Conservation (phyloP, 1,284 basidiomycete species). For the Meira miltonrushii region DNA sequence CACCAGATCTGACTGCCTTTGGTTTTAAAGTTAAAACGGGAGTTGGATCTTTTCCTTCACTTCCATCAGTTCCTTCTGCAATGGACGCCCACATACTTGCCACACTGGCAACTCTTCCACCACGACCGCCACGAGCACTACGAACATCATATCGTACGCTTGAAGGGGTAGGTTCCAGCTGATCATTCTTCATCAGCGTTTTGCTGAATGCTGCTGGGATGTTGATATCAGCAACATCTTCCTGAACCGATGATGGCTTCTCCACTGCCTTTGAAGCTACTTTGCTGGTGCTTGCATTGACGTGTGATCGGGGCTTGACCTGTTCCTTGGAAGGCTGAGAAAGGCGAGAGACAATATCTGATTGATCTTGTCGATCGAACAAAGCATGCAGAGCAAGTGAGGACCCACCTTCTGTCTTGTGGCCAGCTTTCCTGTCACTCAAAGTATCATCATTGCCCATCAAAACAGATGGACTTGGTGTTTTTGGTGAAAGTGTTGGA, state of each 20-base stretch:
- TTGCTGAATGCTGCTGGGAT: neutral
- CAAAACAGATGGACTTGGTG: slow-evolving; percentile 26
- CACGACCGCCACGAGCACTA: slow-evolving; percentile 70
- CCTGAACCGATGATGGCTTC: neutral
- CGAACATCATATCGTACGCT: slow-evolving; percentile 4
- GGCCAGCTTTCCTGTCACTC: neutral
- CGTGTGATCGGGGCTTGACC: too few relatives aligned
- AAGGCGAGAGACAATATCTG: neutral
- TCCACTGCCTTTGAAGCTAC: neutral
- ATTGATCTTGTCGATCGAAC: slow-evolving; percentile 23
- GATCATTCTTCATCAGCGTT: too few relatives aligned
- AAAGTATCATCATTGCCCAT: slow-evolving; percentile 1
- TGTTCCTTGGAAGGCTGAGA: slow-evolving; percentile 6
- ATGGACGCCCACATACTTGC: slow-evolving; percentile 65
- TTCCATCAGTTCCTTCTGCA: slow-evolving; percentile 24
- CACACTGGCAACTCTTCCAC: slow-evolving; percentile 69
- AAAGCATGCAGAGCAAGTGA: slow-evolving; percentile 28
- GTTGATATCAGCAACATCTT: neutral
- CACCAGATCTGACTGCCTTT: slow-evolving; percentile 25
- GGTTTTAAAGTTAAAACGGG: slow-evolving; percentile 26
- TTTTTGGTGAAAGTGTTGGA: slow-evolving; percentile 22
- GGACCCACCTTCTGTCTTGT: neutral
- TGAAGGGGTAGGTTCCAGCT: neutral
- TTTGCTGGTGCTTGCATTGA: neutral
- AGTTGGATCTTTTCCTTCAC: neutral